Percentiles rank a stretch among this genome's conserved stretches.
Conservation (phyloP, 2,329 filamentous ascomycete species). For the Arthrobotrys sphaeroides region DNA sequence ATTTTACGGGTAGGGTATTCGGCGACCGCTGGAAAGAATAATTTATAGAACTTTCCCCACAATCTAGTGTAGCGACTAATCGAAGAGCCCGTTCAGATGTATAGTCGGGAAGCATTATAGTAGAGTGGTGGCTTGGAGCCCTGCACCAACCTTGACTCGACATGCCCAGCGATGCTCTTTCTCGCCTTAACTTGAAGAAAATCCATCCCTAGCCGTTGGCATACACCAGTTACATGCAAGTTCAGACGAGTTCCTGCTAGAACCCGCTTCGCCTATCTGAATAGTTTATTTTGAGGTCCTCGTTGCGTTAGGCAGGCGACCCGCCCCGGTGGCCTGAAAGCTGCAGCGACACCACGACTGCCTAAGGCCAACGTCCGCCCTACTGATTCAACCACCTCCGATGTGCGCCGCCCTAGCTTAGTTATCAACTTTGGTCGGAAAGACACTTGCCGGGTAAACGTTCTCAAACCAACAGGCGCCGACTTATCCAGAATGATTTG, state of each 20-base stretch:
- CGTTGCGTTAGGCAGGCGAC: constrained; percentile 1
- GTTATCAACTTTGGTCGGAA: background rate
- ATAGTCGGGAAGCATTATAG: background rate
- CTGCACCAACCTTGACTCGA: background rate
- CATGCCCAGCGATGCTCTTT: background rate
- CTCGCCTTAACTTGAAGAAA: background rate
- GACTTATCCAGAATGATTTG: constrained; percentile 10
- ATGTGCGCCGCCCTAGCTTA: background rate
- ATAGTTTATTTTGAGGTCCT: constrained; percentile 7
- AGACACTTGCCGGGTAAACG: background rate
- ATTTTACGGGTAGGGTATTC: too few relatives aligned
- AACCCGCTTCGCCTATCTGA: constrained; percentile 10
- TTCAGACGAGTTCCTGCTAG: constrained; percentile 5
- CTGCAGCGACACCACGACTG: background rate
- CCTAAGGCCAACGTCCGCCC: background rate
- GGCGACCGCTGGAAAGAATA: background rate
- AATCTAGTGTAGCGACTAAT: background rate
- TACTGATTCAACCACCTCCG: background rate
- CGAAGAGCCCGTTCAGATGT: too few relatives aligned
- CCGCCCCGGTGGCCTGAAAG: background rate
- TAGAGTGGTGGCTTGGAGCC: background rate
- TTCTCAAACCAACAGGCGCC: background rate
- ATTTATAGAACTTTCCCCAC: background rate
- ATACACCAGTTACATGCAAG: background rate
- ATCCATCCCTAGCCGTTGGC: background rate